Evolutionary conservation across 441 rosid species (phyloP).

Genomic region (Gossypium davidsonii): DNA sequence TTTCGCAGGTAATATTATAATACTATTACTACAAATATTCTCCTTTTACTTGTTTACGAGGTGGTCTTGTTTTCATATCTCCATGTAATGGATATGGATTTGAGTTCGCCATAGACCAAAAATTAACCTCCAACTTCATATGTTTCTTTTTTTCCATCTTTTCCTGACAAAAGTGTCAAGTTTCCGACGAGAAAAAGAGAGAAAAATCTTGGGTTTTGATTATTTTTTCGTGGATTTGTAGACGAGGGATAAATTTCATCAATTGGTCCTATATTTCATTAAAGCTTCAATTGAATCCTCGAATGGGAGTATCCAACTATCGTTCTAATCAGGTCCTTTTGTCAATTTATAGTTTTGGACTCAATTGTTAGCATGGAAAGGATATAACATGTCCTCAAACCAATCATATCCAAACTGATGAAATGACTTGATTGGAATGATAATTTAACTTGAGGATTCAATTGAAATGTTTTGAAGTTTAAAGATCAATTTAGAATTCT

Average conservation of each 20-base stretch:
- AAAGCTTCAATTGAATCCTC: no score
- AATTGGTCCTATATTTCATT: background rate
- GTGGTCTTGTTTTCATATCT: background rate
- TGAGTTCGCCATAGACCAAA: background rate
- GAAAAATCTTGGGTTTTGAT: background rate
- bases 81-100: background rate
- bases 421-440: background rate
- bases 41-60: no score
- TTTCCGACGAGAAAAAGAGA: background rate
- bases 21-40: background rate
- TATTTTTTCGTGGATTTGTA: no score
- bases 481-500: background rate
- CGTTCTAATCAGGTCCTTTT: background rate
- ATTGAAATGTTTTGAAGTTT: background rate
- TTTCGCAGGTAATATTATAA: constrained; percentile 38
- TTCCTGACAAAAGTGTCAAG: background rate
- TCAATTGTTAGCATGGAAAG: background rate
- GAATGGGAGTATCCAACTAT: no score
- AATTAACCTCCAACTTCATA: no score
- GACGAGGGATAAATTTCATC: no score
- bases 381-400: no score
- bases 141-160: no score
- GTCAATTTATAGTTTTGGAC: background rate
- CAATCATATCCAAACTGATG: background rate
- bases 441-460: background rate